Evolutionary conservation across 2,329 filamentous ascomycete species (phyloP).

Genomic region (Byssoonygena ceratinophila): DNA sequence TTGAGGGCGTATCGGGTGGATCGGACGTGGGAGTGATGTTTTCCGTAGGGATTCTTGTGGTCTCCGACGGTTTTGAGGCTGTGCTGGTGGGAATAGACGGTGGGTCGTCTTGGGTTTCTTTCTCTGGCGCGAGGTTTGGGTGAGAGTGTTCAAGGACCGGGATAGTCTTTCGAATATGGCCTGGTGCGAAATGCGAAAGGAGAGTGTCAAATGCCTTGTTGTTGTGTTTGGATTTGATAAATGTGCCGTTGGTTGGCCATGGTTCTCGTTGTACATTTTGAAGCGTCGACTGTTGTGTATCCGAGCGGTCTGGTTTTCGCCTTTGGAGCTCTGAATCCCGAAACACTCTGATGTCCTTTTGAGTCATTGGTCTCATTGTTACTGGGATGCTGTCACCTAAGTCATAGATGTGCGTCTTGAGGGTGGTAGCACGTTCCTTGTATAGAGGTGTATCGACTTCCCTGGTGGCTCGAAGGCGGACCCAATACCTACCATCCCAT

Average conservation of each 20-base stretch:
- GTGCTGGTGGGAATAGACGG: too few species aligned
- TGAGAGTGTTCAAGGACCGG: constrained; percentile 23
- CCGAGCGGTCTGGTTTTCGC: neutral
- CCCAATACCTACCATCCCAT: constrained; percentile 50
- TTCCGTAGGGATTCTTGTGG: too few species aligned
- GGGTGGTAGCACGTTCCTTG: neutral
- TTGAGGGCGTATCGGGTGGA: too few species aligned
- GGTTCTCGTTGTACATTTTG: neutral
- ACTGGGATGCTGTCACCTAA: constrained; percentile 6
- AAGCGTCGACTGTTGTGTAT: neutral
- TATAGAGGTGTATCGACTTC: neutral
- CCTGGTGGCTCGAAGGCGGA: constrained; percentile 35
- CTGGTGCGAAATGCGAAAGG: constrained; percentile 27
- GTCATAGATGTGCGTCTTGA: constrained; percentile 3
- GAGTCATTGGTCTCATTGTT: constrained; percentile 2
- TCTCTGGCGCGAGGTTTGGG: neutral
- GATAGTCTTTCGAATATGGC: constrained; percentile 33
- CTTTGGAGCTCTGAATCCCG: neutral
- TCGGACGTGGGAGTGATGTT: too few species aligned
- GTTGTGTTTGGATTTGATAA: neutral
- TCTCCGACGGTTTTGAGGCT: too few species aligned
- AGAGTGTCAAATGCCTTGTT: constrained; percentile 14
- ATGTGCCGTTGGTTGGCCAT: neutral
- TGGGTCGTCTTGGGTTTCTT: neutral
- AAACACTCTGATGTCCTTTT: neutral